Percentiles rank a stretch among this genome's conserved stretches.
phyloP scores from a whole-genome alignment of 2,329 filamentous ascomycete genomes.

The Aurifilum marmelostoma region DNA sequence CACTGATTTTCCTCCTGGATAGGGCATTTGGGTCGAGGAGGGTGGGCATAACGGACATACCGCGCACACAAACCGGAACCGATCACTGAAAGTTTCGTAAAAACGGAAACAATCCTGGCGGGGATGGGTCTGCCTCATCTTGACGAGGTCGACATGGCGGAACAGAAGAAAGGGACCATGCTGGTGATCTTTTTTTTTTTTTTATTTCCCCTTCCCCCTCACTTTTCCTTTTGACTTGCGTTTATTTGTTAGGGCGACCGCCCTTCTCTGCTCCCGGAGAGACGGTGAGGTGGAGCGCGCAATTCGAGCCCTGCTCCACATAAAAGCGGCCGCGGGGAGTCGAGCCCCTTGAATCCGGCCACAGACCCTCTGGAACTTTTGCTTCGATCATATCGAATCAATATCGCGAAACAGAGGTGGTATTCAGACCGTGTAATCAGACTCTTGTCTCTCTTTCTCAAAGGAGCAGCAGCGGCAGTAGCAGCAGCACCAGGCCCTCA shows the following conservation, averaged over 20 bases:
- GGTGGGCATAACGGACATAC: conserved; percentile 7
- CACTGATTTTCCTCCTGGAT: too few relatives aligned
- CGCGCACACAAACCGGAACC: not conserved
- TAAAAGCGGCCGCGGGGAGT: conserved; percentile 15
- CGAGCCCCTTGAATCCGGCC: conserved; percentile 10
- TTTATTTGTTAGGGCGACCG: conserved; percentile 14
- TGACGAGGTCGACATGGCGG: conserved; percentile 6
- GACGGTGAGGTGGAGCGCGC: conserved; percentile 18
- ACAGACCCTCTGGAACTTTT: not conserved
- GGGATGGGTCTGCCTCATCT: conserved; percentile 2
- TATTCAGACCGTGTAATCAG: not conserved
- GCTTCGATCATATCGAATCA: conserved; percentile 10
- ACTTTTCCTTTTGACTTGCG: not conserved
- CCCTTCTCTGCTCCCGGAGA: conserved; percentile 9
- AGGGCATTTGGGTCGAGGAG: too few relatives aligned
- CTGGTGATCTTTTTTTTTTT: not conserved
- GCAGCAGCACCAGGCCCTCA: too few relatives aligned
- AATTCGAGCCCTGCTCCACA: conserved; percentile 14
- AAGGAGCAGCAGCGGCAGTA: too few relatives aligned
- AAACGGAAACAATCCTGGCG: not conserved
- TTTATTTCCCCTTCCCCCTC: not conserved
- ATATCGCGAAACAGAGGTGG: not conserved
- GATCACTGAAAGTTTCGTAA: not conserved
- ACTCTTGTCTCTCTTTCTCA: not conserved
- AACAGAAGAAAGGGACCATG: not conserved